Percentiles rank a stretch among this genome's conserved stretches.
These are phyloP conservation scores for Colletotrichum zoysiae DNA, from an alignment of 2,329 filamentous ascomycete genomes.

Conservation along the genomic window DNA sequence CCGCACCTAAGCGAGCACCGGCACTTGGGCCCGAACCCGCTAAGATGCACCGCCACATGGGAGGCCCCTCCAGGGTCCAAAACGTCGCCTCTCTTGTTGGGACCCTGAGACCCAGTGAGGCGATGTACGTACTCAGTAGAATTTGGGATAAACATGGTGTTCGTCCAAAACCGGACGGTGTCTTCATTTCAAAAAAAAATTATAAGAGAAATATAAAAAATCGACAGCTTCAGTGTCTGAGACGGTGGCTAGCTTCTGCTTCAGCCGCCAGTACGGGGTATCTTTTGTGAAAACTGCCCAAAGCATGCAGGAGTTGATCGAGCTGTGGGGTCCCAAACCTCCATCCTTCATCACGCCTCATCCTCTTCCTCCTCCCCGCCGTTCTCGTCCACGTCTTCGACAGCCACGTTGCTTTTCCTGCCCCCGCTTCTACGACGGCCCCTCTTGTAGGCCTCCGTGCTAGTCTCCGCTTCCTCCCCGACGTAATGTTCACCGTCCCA, in stretches of 20 bases:
- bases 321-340: constrained; percentile 1
- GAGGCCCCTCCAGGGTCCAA: constrained; percentile 28
- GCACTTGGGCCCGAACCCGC: constrained; percentile 25
- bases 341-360: constrained; percentile 20
- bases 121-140: not conserved
- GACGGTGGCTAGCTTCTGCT: constrained; percentile 4
- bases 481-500: constrained; percentile 66
- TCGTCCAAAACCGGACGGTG: not conserved
- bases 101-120: not conserved
- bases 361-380: constrained; percentile 48
- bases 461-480: constrained; percentile 69
- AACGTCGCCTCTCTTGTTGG: constrained; percentile 22
- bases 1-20: constrained; percentile 33
- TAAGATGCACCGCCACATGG: constrained; percentile 33
- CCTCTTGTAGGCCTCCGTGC: constrained; percentile 62
- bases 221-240: constrained; percentile 4
- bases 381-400: constrained; percentile 44
- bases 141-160: not conserved
- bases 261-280: constrained; percentile 32
- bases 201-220: too few species aligned
- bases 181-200: too few species aligned
- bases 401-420: constrained; percentile 50
- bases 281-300: constrained; percentile 25
- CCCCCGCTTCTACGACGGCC: constrained; percentile 54
- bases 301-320: not conserved